Conservation (phyloP, 140 eudicot genomes). For the Cichorium intybus region DNA sequence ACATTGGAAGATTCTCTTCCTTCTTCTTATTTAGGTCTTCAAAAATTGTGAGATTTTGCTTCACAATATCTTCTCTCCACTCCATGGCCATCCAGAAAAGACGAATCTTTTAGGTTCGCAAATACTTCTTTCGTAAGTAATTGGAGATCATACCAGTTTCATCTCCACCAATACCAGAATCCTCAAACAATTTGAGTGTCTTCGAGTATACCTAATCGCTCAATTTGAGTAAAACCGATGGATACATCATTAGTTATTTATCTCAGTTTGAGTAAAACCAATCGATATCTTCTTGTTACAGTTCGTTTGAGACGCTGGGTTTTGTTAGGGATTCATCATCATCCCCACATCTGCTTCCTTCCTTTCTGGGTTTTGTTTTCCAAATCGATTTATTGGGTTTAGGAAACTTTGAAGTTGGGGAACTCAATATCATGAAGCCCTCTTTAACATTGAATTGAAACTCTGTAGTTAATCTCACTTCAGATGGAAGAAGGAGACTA, state of each 20-base stretch:
- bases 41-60: slow-evolving; percentile 60
- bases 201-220: slow-evolving; percentile 45
- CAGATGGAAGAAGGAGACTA: too few relatives aligned
- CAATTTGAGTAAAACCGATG: slow-evolving; percentile 61
- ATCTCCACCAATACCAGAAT: slow-evolving; percentile 22
- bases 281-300: too few relatives aligned
- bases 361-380: too few relatives aligned
- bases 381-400: too few relatives aligned
- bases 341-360: too few relatives aligned
- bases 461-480: too few relatives aligned
- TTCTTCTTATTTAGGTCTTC: slow-evolving; percentile 46
- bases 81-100: slow-evolving; percentile 78
- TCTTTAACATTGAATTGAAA: too few relatives aligned
- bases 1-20: slow-evolving; percentile 72
- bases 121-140: slow-evolving; percentile 71
- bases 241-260: slow-evolving; percentile 51
- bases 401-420: too few relatives aligned
- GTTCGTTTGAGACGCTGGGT: too few relatives aligned
- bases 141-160: slow-evolving; percentile 55
- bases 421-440: too few relatives aligned
- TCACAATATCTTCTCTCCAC: slow-evolving; percentile 65
- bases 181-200: slow-evolving; percentile 18
- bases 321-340: too few relatives aligned
- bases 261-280: too few relatives aligned
- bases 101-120: slow-evolving; percentile 79